Base-by-base conservation (phyloP, 768 basidiomycete genomes). In the Naematelia encephala region DNA sequence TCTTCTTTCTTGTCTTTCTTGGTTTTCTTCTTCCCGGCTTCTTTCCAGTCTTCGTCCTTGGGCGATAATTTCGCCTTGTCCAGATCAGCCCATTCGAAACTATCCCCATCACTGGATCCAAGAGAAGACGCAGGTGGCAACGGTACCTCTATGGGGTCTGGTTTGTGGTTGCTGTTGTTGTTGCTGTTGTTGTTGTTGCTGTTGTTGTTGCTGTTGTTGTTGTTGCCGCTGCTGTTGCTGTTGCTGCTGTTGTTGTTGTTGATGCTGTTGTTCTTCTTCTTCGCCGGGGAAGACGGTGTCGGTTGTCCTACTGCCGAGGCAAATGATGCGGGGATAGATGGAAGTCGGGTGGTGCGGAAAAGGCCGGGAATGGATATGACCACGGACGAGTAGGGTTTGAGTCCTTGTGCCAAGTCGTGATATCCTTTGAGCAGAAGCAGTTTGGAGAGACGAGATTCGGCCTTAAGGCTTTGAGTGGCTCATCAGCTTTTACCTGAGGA, bases 371-470 rank as follows among this genome's bases (percentile, higher is more conserved):
- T 66, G 34, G 57, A 59, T 11, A 68, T 61, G 19, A 61, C 60
- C 13, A 60, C 27, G 5, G 53, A 47, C 4, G 61, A 49, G 43
- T 62, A 63, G 22, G 62, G 67, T 28, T 54, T 53, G n/a, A 64
- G 56, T 45, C 64, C 56, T 8, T 34, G 51, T 21, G 66, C 67
- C 2, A 67, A 55, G 43, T 60, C 61, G 42, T 57, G 46, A 23
- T 67, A 64, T 3, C 66, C 68, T 48, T 72, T 63, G 19, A 72
- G 60, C 3, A 72, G 51, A 10, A 72, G 62, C 4, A 72, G 62
- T 28, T 69, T 67, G 11, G 66, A 58, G 1, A 68, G 42, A 12
- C 60, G 57, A 16, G 63, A 64, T 53, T 69, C 67, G 44, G 70
- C 67, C n/a, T 62, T 52, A 10, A 69, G 56, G 1, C 65, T 61